These are phyloP conservation scores for Blattamonas nauphoetae DNA, from an alignment of 78 protist species.

Conservation along the genomic window DNA sequence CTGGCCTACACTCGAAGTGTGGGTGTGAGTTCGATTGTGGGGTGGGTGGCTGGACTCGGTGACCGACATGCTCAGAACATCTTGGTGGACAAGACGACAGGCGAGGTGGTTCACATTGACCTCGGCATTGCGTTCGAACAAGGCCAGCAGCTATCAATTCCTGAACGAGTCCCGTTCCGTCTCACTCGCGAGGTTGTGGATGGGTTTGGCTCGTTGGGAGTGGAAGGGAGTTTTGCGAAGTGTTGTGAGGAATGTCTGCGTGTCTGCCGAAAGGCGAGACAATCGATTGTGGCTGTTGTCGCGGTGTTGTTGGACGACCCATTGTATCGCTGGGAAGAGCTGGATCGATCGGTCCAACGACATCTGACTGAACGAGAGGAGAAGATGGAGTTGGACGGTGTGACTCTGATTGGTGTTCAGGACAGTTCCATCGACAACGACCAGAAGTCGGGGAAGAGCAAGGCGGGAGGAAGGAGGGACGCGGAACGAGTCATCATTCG, in stretches of 20 bases:
- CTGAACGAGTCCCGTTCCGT: constrained; percentile 67
- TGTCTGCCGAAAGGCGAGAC: not conserved
- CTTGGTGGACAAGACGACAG: constrained; percentile 58
- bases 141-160: constrained; percentile 39
- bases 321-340: constrained; percentile 1
- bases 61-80: constrained; percentile 69
- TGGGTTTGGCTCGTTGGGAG: constrained; percentile 24
- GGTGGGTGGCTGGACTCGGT: constrained; percentile 72
- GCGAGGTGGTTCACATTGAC: constrained; percentile 72
- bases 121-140: constrained; percentile 69
- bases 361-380: not conserved
- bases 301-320: constrained; percentile 15
- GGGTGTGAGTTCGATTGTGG: constrained; percentile 57
- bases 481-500: not conserved
- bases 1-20: constrained; percentile 38
- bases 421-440: no score
- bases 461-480: not conserved
- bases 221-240: not conserved
- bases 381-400: not conserved
- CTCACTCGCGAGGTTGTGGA: constrained; percentile 64
- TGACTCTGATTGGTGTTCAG: not conserved
- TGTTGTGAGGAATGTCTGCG: not conserved
- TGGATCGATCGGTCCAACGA: not conserved
- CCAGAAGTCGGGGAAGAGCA: not conserved
- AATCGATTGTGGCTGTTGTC: not conserved